Evolutionary conservation across 2,329 filamentous ascomycete species (phyloP).

Genomic region (Metarhizium anisopliae): DNA sequence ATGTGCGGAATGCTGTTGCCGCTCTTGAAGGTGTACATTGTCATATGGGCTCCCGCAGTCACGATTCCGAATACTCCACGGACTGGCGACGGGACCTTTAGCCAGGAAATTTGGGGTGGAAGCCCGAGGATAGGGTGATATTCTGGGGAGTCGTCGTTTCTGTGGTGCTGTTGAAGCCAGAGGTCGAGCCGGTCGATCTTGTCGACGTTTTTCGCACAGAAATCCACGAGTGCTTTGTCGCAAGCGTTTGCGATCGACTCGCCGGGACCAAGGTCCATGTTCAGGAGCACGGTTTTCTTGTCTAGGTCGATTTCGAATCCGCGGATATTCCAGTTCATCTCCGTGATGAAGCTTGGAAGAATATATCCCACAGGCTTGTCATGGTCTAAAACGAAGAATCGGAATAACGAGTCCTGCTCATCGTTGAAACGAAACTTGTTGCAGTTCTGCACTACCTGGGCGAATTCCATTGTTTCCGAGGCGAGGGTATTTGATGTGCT

Average conservation of each 20-base stretch:
- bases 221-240: slow-evolving; percentile 7
- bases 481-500: background rate
- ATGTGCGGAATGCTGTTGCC: slow-evolving; percentile 14
- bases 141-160: slow-evolving; percentile 6
- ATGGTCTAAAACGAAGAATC: slow-evolving; percentile 14
- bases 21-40: slow-evolving; percentile 22
- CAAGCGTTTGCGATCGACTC: slow-evolving; percentile 1
- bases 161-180: slow-evolving; percentile 14
- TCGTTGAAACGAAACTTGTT: slow-evolving; percentile 16
- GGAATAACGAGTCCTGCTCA: slow-evolving; percentile 11
- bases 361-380: slow-evolving; percentile 16
- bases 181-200: slow-evolving; percentile 16
- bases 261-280: slow-evolving; percentile 2
- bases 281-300: slow-evolving; percentile 13
- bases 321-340: slow-evolving; percentile 14
- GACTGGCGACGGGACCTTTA: slow-evolving; percentile 22
- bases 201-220: slow-evolving; percentile 18
- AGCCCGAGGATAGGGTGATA: slow-evolving; percentile 21
- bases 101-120: slow-evolving; percentile 9
- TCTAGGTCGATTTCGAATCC: slow-evolving; percentile 10
- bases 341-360: slow-evolving; percentile 11
- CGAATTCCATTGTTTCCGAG: slow-evolving; percentile 4
- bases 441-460: slow-evolving; percentile 14
- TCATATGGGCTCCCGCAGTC: slow-evolving; percentile 28
- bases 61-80: slow-evolving; percentile 26